These are phyloP conservation scores for Casaregolazyma suthepensis DNA, from an alignment of 1,139 yeast species.

Conservation along the genomic window DNA sequence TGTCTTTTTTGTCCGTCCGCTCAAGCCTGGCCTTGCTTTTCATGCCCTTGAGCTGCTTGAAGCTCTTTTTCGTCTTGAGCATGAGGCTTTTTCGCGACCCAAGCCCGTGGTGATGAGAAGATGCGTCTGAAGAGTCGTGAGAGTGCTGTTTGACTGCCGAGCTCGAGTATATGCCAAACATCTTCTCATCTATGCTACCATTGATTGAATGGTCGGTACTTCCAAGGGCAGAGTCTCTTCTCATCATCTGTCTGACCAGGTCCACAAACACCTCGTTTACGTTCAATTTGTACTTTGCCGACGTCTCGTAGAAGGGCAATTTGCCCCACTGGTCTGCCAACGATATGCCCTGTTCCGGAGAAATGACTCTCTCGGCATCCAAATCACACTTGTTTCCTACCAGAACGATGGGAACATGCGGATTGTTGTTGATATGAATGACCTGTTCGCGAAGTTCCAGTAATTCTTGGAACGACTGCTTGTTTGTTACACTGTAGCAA, in stretches of 20 bases:
- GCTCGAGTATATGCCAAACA: neutral
- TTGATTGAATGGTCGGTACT: conserved; percentile 10
- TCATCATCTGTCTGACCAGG: conserved; percentile 64
- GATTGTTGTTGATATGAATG: conserved; percentile 68
- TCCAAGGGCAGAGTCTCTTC: conserved; percentile 30
- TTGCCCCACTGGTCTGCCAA: conserved; percentile 87
- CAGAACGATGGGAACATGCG: conserved; percentile 37
- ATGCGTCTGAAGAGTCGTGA: neutral
- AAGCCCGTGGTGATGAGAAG: neutral
- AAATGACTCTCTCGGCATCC: conserved; percentile 55
- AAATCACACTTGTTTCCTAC: conserved; percentile 56
- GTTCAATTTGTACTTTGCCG: conserved; percentile 80
- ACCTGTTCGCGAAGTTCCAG: conserved; percentile 82
- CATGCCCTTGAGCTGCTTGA: neutral
- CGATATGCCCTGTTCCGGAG: conserved; percentile 39
- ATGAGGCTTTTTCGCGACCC: neutral
- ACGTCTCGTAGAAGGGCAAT: conserved; percentile 73
- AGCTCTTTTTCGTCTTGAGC: neutral
- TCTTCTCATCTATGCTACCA: conserved; percentile 10
- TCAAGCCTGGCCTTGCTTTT: neutral
- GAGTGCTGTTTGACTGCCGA: neutral
- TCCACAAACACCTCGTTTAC: conserved; percentile 87
- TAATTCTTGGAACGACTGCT: conserved; percentile 73
- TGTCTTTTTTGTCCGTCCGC: conserved; percentile 7
- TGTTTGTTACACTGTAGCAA: conserved; percentile 83